These are phyloP conservation scores for Cercis canadensis DNA, from an alignment of 306 rosid species.

Conservation along the genomic window DNA sequence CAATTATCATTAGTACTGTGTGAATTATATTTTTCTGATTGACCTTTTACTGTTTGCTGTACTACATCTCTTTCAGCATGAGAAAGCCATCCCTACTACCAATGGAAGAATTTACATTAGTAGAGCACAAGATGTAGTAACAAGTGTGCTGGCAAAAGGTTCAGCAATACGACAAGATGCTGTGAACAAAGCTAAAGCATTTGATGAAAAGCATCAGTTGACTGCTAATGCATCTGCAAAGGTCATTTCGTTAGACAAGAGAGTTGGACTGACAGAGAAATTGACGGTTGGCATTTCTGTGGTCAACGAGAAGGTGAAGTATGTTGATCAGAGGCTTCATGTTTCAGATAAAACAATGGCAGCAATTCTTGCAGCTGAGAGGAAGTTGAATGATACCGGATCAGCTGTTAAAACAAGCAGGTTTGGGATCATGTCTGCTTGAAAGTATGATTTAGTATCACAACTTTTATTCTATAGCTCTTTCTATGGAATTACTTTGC, in stretches of 20 bases:
- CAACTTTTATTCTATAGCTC: neutral
- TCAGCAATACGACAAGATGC: constrained; percentile 91
- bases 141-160: constrained; percentile 76
- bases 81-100: constrained; percentile 44
- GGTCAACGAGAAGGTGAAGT: constrained; percentile 92
- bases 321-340: constrained; percentile 84
- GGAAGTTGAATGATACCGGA: constrained; percentile 85
- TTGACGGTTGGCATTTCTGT: constrained; percentile 78
- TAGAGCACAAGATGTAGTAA: constrained; percentile 84
- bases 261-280: constrained; percentile 82
- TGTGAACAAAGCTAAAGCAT: constrained; percentile 90
- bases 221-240: constrained; percentile 86
- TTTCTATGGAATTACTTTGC: neutral
- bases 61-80: constrained; percentile 47
- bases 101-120: constrained; percentile 71
- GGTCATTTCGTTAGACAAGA: constrained; percentile 81
- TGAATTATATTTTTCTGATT: neutral
- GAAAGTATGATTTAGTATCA: neutral
- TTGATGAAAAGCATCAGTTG: constrained; percentile 90
- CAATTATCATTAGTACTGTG: neutral
- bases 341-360: constrained; percentile 96
- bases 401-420: constrained; percentile 97
- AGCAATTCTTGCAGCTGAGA: constrained; percentile 86
- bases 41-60: constrained; percentile 22
- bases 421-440: constrained; percentile 42